Base-by-base conservation (phyloP, 805 yeast genomes). In the Wickerhamiella dianesei region DNA sequence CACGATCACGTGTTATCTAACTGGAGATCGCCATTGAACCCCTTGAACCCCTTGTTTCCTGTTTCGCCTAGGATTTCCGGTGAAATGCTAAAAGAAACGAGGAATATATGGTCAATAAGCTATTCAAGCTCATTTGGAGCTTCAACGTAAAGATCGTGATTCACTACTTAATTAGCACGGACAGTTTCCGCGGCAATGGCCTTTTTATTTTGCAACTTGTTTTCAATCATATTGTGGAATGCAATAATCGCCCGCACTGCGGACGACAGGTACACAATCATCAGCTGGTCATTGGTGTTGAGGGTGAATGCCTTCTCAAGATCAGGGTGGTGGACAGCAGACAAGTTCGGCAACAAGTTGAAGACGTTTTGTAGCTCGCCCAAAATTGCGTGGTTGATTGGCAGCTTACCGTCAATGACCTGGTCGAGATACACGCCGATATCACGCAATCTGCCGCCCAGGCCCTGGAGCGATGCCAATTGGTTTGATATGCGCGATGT, bases 321-420 rank as follows among this genome's bases (percentile, higher is more conserved):
- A 13, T 47, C 53, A 8, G 48, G 50, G 47, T 46, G 54, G 13
- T 60, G 55, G 1, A 62, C 48, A 5, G 64, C 56, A 22, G 65
- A 56, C 52, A 89, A 71, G 63, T 86, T 87, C 17, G 98, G 98
- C 55, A 92, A 72, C 48, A 92, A 71, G 63, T 94, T 92, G 70
- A 92, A 92, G 17, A 92, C 87, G 59, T 88, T 95, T 66, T 92
- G 99, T 46, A 92, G 71, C 64, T 86, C 86, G 19, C 95, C 97
- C 50, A 92, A 69, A 45, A 94, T 89, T 3, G 77, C 77, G 60
- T 89, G 95, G 62, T 92, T 92, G 40, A 89, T 75, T 3, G 97
- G 97, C 47, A 92, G 71, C 51, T 77, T 72, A 19, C 79, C 79
- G 21, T 66, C 66, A 41, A 79, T 73, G 3, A 92, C 94, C 57